Evolutionary conservation across 2,329 filamentous ascomycete genomes (phyloP), one percentile per base, ranked within the genome.

Genomic region (Diplodia intermedia): DNA sequence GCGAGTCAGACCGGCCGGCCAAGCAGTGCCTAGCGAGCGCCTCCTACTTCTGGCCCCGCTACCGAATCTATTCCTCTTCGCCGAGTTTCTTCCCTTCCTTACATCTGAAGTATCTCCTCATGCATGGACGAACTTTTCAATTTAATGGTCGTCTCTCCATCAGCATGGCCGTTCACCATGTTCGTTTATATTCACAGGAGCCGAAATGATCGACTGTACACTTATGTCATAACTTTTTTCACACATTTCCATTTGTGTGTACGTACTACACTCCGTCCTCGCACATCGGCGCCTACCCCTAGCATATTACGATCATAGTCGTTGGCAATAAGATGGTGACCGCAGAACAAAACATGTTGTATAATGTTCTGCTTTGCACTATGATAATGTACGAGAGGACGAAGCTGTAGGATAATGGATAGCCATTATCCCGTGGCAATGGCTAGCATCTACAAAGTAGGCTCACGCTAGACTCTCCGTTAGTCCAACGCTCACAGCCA

Each of bases 51-150:
- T 61, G 14, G 52, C 52, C 4, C 29, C 26, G 26, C 29, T 31
- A 8, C 26, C 12, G 52, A 26, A 54, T 31, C 23, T 29, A 15
- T 31, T 23, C 14, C 49, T 14, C 15, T 26, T 52, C 49, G n/a
- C 49, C 50, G 20, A 53, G 50, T 53, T 23, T 53, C 33, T 33
- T 29, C 23, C 52, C 26, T 54, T 54, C 6, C 52, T 31, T 55
- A 31, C n/a, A 29, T 55, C 14, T 29, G 11, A 9, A 11, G 11
- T 8, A 29, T 5, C 38, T 47, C 6, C 29, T 55, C 12, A 55
- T 3, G 15, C 29, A 31, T 18, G 15, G 18, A 3, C 29, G 20
- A n/a, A 15, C 18, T 4, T 47, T 18, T 47, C 33, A 18, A 8
- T 47, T 47, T 47, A 0, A 8, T 11, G 3, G 15, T 15, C 5